Evolutionary conservation across 805 yeast genomes (phyloP), one percentile per base, ranked within the genome.

Genomic region (Peterozyma toletana): DNA sequence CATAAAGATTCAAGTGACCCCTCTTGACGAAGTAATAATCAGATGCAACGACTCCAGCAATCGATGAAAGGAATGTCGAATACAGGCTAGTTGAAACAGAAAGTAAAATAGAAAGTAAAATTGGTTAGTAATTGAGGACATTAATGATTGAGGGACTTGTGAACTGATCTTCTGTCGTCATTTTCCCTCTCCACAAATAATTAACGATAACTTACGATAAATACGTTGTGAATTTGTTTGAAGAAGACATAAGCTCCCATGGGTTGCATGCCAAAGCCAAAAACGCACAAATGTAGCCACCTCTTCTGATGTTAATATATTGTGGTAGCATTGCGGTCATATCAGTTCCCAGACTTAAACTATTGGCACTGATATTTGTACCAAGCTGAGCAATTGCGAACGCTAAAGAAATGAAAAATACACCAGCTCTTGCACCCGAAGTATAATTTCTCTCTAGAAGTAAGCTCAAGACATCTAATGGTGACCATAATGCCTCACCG

Each of bases 231-330:
- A 87, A 87, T 63, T 73, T 80, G 34, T 80, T 78, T 1, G 88
- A 77, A 4, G 85, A 70, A 4, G 83, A 68, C 58, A 81, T 68
- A 57, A 87, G 74, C 54, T 86, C 74, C 96, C 96, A 87, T 37
- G 96, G 96, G 57, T 89, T 81, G 83, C 89, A 50, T 95, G 70
- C 48, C 48, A 81, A 70, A 0, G 88, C 86, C 40, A 86, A 60
- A 11, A 70, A 62, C 0, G 95, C 93, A 65, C 93, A 84, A 40
- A 88, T 63, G 60, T 75, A 83, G 3, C 87, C 81, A 57, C 95
- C 95, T 59, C 96, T 75, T 60, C 95, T 71, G 54, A 87, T 86
- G 63, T 75, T 80, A 53, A 82, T 64, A 62, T 66, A 82, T 44
- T 71, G 72, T 42, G 88, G 87, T 30, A 80, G 57, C 46, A 81